Evolutionary conservation across 495 filamentous ascomycete genomes (phyloP).

Genomic region (Aspergillus saccharolyticus): DNA sequence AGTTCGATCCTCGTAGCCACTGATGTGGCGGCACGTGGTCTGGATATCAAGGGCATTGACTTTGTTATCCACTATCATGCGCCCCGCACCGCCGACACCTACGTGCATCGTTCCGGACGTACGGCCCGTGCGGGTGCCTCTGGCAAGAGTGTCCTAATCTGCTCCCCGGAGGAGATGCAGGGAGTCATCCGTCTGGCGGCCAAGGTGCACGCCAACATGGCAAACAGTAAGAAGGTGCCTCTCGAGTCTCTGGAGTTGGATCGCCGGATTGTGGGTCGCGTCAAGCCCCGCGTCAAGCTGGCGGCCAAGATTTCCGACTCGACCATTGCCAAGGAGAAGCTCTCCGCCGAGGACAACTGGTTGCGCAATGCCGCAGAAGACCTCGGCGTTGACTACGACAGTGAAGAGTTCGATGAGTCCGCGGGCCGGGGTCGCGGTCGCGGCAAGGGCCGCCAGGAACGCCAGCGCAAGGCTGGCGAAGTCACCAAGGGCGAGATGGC

Average conservation of each 20-base stretch:
- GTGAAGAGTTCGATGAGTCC: conserved; percentile 69
- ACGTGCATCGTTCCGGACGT: conserved; percentile 92
- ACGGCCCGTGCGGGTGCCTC: conserved; percentile 77
- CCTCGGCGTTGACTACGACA: conserved; percentile 88
- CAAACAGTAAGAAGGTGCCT: conserved; percentile 52
- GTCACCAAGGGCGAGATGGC: conserved; percentile 68
- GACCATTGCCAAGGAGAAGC: conserved; percentile 78
- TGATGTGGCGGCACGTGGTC: conserved; percentile 92
- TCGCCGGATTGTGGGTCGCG: conserved; percentile 64
- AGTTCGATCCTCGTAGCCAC: conserved; percentile 82
- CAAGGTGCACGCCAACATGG: conserved; percentile 68
- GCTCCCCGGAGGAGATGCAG: conserved; percentile 83
- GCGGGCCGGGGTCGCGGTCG: conserved; percentile 61
- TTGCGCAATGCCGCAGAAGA: conserved; percentile 81
- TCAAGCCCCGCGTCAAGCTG: conserved; percentile 68
- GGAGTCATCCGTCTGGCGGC: conserved; percentile 77
- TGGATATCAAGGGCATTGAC: conserved; percentile 87
- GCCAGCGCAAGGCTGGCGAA: conserved; percentile 63
- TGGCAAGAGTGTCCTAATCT: conserved; percentile 80
- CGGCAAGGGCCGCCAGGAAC: conserved; percentile 64
- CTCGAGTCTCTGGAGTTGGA: conserved; percentile 80
- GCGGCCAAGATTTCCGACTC: conserved; percentile 83
- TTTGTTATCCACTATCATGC: conserved; percentile 93
- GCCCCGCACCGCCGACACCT: conserved; percentile 83
- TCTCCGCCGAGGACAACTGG: conserved; percentile 78